phyloP scores from a whole-genome alignment of 306 rosid genomes.

The Prunus campanulata region DNA sequence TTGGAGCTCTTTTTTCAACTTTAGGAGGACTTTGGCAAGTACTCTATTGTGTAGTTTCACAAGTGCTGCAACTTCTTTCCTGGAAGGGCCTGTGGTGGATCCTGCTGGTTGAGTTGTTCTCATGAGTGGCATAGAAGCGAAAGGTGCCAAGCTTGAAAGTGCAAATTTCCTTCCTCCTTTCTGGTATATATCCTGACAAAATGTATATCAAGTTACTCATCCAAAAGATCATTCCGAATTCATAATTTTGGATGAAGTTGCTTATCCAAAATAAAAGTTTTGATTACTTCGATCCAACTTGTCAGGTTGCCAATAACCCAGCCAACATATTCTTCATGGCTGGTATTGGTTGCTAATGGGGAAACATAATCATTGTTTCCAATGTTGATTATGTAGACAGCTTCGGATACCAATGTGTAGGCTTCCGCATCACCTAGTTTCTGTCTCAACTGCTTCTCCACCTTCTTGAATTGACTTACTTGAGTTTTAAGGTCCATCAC shows the following conservation, averaged over 20 bases:
- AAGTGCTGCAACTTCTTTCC: slow-evolving; percentile 20
- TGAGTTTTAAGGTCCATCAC: slow-evolving; percentile 44
- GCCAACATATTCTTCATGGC: slow-evolving; percentile 21
- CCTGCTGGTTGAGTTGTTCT: slow-evolving; percentile 17
- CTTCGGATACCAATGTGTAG: slow-evolving; percentile 28
- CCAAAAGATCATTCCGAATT: too few relatives aligned
- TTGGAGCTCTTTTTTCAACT: slow-evolving; percentile 26
- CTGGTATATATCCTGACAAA: slow-evolving; percentile 25
- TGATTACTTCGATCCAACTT: slow-evolving; percentile 20
- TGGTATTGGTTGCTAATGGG: not conserved
- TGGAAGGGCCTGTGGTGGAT: slow-evolving; percentile 24
- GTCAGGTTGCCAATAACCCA: slow-evolving; percentile 46
- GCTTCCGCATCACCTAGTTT: slow-evolving; percentile 36
- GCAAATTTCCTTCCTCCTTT: slow-evolving; percentile 48
- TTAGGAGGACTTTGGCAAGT: slow-evolving; percentile 19
- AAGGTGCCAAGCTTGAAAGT: slow-evolving; percentile 14
- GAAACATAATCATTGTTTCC: slow-evolving; percentile 11
- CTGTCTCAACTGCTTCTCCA: slow-evolving; percentile 25
- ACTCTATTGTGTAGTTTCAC: slow-evolving; percentile 41
- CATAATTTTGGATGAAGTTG: too few relatives aligned
- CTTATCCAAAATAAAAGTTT: too few relatives aligned
- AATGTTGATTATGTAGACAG: slow-evolving; percentile 40
- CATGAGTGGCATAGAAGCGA: slow-evolving; percentile 22
- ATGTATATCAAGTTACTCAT: not conserved
- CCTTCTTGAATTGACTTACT: slow-evolving; percentile 33